phyloP scores from a whole-genome alignment of 495 filamentous ascomycete species.

The Xylaria cubensis region DNA sequence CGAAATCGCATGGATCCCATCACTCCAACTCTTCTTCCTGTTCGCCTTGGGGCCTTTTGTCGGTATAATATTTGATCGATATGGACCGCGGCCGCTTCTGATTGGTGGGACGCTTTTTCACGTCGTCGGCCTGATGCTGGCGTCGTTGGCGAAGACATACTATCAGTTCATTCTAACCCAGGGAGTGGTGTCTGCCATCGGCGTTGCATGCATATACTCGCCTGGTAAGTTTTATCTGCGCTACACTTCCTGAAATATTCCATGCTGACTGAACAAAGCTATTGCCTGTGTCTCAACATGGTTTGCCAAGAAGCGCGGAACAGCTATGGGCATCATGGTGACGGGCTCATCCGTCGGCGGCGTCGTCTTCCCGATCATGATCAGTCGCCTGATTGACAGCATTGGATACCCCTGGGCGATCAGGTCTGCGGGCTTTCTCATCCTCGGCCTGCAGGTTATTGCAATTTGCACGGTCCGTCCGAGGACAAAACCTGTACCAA shows the following conservation, averaged over 20 bases:
- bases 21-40: conserved; percentile 41
- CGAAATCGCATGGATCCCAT: conserved; percentile 46
- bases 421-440: background rate
- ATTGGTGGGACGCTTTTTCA: conserved; percentile 33
- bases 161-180: conserved; percentile 65
- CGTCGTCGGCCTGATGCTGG: conserved; percentile 16
- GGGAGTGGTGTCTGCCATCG: conserved; percentile 51
- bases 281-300: conserved; percentile 35
- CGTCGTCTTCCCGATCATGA: background rate
- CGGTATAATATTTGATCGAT: conserved; percentile 44
- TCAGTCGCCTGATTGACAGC: conserved; percentile 2
- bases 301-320: conserved; percentile 4
- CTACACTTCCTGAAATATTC: background rate
- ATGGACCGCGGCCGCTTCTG: conserved; percentile 37
- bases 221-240: conserved; percentile 29
- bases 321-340: conserved; percentile 1
- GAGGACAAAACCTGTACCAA: background rate
- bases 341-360: background rate
- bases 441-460: background rate
- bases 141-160: conserved; percentile 55
- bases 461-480: background rate
- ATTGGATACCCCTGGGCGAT: background rate
- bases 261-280: conserved; percentile 5
- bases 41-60: conserved; percentile 43
- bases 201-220: conserved; percentile 48